These are phyloP conservation scores for Coemansia reversa DNA, from an alignment of 192 early-diverging fungal genomes.

Conservation along the genomic window DNA sequence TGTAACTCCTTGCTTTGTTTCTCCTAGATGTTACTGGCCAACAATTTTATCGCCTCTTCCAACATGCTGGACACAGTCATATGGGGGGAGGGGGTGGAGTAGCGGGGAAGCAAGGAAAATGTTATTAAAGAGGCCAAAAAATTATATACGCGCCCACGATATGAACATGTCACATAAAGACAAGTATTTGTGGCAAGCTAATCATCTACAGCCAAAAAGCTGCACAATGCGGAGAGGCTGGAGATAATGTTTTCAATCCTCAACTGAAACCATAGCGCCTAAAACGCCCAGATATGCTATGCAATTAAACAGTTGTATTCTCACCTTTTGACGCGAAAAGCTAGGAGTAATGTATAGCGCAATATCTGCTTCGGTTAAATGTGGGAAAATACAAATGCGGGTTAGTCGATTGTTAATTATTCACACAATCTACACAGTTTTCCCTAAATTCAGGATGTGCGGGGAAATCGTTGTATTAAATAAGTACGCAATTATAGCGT, in stretches of 20 bases:
- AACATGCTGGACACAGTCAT: not conserved
- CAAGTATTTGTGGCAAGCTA: not conserved
- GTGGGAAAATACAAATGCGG: slow-evolving; percentile 10
- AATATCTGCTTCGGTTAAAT: slow-evolving; percentile 10
- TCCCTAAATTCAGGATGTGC: not conserved
- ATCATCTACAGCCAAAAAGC: not conserved
- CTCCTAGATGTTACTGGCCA: not conserved
- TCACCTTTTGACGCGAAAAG: not conserved
- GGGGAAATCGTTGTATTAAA: not conserved
- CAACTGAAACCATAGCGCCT: not conserved
- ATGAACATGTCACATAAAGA: not conserved
- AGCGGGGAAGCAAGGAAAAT: not conserved
- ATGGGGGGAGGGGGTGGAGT: not conserved
- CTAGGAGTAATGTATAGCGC: not conserved
- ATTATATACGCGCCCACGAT: not conserved
- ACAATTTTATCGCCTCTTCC: not conserved
- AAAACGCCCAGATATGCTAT: slow-evolving; percentile 3
- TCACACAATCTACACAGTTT: slow-evolving; percentile 3
- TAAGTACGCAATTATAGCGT: not conserved
- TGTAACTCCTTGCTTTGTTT: not conserved
- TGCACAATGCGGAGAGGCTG: not conserved
- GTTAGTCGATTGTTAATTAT: slow-evolving; percentile 11
- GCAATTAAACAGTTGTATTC: slow-evolving; percentile 8
- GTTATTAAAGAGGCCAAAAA: not conserved
- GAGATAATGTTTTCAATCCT: not conserved